phyloP scores from a whole-genome alignment of 805 yeast genomes.

The Cyberlindnera sargentensis region DNA sequence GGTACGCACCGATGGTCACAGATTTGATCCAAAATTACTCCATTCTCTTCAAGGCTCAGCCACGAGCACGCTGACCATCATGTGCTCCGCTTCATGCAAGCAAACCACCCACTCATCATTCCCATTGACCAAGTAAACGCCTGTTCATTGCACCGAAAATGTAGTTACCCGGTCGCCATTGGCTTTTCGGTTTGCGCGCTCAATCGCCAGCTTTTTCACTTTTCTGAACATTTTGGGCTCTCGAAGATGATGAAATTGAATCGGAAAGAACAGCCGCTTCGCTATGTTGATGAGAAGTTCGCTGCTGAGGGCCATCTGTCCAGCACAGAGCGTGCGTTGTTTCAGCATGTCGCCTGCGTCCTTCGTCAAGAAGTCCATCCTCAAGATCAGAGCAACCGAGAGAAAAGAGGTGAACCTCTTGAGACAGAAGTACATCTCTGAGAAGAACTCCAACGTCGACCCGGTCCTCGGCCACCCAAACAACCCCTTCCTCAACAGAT shows the following conservation, averaged over 20 bases:
- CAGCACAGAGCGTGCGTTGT: slow-evolving; percentile 4
- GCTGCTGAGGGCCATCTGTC: slow-evolving; percentile 9
- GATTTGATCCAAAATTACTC: neutral
- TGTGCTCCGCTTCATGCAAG: slow-evolving; percentile 1
- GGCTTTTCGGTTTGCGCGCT: neutral
- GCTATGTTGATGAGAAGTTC: slow-evolving; percentile 7
- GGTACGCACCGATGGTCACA: slow-evolving; percentile 1
- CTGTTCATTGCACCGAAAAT: no score
- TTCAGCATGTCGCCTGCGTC: slow-evolving; percentile 8
- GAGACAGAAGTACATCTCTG: slow-evolving; percentile 22
- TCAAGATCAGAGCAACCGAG: slow-evolving; percentile 20
- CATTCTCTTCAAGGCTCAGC: neutral
- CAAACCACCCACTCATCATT: no score
- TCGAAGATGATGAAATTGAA: neutral
- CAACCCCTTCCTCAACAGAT: slow-evolving; percentile 61
- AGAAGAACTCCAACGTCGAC: slow-evolving; percentile 35
- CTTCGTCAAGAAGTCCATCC: slow-evolving; percentile 17
- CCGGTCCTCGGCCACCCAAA: slow-evolving; percentile 75
- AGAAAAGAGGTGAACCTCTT: slow-evolving; percentile 21
- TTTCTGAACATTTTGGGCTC: neutral
- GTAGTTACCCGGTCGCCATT: no score
- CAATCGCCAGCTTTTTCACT: neutral
- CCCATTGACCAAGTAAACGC: no score
- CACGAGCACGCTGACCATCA: neutral
- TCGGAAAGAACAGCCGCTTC: neutral